These are phyloP conservation scores for Haematococcus lacustris DNA, from an alignment of 139 green algal genomes.

Conservation along the genomic window DNA sequence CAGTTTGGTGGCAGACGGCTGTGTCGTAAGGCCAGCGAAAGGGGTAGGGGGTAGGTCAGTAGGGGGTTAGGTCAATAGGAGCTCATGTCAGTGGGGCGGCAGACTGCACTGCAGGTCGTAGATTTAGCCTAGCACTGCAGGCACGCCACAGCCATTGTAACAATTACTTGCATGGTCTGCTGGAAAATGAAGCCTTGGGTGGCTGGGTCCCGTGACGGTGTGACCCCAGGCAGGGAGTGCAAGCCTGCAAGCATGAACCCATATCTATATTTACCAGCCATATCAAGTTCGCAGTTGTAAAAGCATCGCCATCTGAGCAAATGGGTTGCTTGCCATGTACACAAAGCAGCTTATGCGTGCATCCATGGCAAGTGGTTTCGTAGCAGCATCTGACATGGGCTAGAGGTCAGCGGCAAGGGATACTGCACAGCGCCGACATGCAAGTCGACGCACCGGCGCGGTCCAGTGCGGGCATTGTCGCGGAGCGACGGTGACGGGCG, in stretches of 20 bases:
- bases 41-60: too few species aligned
- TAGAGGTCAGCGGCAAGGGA: not conserved
- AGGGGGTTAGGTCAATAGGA: not conserved
- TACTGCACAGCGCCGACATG: not conserved
- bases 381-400: not conserved
- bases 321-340: too few species aligned
- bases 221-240: slow-evolving; percentile 12
- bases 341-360: not conserved
- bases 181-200: slow-evolving; percentile 70
- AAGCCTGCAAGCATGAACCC: not conserved
- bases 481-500: too few species aligned
- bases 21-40: too few species aligned
- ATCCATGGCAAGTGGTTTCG: not conserved
- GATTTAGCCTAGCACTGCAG: not conserved
- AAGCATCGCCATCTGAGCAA: too few species aligned
- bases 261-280: not conserved
- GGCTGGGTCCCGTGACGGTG: slow-evolving; percentile 10
- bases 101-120: not conserved
- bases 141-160: too few species aligned
- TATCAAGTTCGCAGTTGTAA: not conserved
- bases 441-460: slow-evolving; percentile 3
- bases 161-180: slow-evolving; percentile 51
- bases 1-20: not conserved
- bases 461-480: too few species aligned
- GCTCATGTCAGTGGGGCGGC: not conserved